These are phyloP conservation scores for Penicillium manginii DNA, from an alignment of 495 filamentous ascomycete species.

Conservation along the genomic window DNA sequence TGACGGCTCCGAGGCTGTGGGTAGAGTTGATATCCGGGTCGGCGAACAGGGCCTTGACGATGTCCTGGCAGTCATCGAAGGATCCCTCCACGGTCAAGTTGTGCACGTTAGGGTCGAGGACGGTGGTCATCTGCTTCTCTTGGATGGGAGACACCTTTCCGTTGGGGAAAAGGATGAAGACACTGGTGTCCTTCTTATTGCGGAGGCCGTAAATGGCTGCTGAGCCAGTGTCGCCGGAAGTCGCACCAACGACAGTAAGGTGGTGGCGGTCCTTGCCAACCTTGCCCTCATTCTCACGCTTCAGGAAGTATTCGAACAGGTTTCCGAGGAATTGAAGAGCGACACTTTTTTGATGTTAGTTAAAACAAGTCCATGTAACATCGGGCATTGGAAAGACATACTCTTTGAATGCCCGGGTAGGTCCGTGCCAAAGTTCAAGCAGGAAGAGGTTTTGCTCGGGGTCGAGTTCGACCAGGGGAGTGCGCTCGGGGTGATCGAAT, in stretches of 20 bases:
- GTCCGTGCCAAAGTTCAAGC: conserved; percentile 97
- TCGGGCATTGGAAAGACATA: conserved; percentile 1
- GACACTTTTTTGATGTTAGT: conserved; percentile 39
- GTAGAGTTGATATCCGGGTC: conserved; percentile 76
- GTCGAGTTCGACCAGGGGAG: conserved; percentile 71
- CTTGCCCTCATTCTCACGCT: conserved; percentile 78
- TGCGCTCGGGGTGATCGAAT: conserved; percentile 75
- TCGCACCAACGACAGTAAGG: conserved; percentile 88
- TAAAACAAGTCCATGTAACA: not conserved
- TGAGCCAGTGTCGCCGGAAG: conserved; percentile 91
- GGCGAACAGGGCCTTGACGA: conserved; percentile 88
- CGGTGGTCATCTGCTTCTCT: conserved; percentile 94
- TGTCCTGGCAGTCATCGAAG: conserved; percentile 97
- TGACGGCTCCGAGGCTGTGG: conserved; percentile 28
- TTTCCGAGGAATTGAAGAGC: conserved; percentile 93
- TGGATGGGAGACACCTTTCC: conserved; percentile 85
- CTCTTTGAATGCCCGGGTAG: conserved; percentile 94
- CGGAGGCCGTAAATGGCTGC: conserved; percentile 96
- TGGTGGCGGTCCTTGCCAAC: conserved; percentile 74
- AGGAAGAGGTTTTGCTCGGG: conserved; percentile 72
- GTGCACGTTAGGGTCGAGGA: conserved; percentile 83
- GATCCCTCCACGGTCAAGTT: conserved; percentile 83
- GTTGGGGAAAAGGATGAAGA: conserved; percentile 87
- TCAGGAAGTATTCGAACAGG: conserved; percentile 93
- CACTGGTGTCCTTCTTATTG: conserved; percentile 94